These are phyloP conservation scores for Colletotrichum zoysiae DNA, from an alignment of 2,329 filamentous ascomycete species.

Conservation along the genomic window DNA sequence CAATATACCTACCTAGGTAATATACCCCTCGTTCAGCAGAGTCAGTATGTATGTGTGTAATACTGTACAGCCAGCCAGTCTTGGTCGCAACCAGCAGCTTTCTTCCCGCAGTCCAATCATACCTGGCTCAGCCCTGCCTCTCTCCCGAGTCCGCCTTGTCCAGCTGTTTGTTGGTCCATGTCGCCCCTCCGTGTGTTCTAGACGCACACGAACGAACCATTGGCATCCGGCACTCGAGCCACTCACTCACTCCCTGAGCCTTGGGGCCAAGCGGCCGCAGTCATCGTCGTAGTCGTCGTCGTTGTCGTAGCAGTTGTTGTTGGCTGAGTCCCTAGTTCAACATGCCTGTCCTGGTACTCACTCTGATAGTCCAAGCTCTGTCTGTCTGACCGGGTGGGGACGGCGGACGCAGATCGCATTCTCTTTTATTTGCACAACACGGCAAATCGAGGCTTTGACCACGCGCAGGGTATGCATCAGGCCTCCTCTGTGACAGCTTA, in stretches of 20 bases:
- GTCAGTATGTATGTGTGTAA: no score
- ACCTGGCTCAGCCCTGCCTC: slow-evolving; percentile 6
- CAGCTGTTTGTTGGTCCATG: slow-evolving; percentile 34
- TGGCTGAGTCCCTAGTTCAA: slow-evolving; percentile 27
- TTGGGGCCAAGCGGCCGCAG: background rate
- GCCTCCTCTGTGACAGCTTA: slow-evolving; percentile 7
- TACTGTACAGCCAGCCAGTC: background rate
- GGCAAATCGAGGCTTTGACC: slow-evolving; percentile 9
- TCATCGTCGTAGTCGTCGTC: slow-evolving; percentile 7
- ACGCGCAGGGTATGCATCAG: slow-evolving; percentile 8
- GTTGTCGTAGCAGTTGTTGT: slow-evolving; percentile 10
- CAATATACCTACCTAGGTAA: no score
- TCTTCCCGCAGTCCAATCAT: background rate
- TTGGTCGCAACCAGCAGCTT: background rate
- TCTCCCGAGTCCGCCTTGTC: slow-evolving; percentile 36
- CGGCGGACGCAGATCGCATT: slow-evolving; percentile 6
- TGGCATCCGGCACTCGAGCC: slow-evolving; percentile 27
- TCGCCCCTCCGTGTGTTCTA: slow-evolving; percentile 7
- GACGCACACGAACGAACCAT: slow-evolving; percentile 29
- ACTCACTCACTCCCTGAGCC: slow-evolving; percentile 22
- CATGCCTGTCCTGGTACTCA: slow-evolving; percentile 5
- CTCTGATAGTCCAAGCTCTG: background rate
- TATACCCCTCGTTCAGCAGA: background rate
- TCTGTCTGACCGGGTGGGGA: background rate
- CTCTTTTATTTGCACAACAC: slow-evolving; percentile 19